These are phyloP conservation scores for Penicillium canariense DNA, from an alignment of 495 filamentous ascomycete species.

Conservation along the genomic window DNA sequence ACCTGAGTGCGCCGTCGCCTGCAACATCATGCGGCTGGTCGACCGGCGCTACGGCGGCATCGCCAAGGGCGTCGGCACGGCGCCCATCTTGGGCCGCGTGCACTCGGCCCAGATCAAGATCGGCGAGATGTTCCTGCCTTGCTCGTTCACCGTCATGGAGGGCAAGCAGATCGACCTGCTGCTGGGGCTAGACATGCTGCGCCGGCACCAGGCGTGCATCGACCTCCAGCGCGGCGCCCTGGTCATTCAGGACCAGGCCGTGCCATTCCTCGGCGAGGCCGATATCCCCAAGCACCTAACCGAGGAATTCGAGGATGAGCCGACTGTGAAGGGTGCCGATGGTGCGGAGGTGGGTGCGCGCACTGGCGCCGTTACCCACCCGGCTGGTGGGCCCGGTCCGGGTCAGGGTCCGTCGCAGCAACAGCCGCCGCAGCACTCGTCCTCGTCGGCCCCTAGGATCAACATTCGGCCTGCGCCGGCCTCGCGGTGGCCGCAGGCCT, in stretches of 20 bases:
- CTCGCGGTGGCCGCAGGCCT: constrained; percentile 41
- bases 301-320: constrained; percentile 74
- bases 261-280: constrained; percentile 85
- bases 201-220: constrained; percentile 87
- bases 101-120: constrained; percentile 93
- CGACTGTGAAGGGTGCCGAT: constrained; percentile 78
- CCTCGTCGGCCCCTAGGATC: constrained; percentile 19
- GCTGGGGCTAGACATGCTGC: constrained; percentile 93
- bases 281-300: constrained; percentile 79
- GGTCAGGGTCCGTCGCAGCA: constrained; percentile 7
- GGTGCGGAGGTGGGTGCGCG: constrained; percentile 81
- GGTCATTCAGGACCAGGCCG: constrained; percentile 80
- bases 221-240: constrained; percentile 79
- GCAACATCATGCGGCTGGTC: constrained; percentile 96
- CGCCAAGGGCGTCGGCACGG: constrained; percentile 89
- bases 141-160: constrained; percentile 99
- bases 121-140: constrained; percentile 80
- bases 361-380: constrained; percentile 75
- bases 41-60: constrained; percentile 89
- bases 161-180: constrained; percentile 96
- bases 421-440: neutral
- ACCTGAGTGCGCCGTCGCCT: constrained; percentile 81
- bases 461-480: constrained; percentile 35
- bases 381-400: constrained; percentile 40
- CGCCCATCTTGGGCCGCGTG: constrained; percentile 89